These are phyloP conservation scores for Medicago arabica DNA, from an alignment of 306 rosid genomes.

Conservation along the genomic window DNA sequence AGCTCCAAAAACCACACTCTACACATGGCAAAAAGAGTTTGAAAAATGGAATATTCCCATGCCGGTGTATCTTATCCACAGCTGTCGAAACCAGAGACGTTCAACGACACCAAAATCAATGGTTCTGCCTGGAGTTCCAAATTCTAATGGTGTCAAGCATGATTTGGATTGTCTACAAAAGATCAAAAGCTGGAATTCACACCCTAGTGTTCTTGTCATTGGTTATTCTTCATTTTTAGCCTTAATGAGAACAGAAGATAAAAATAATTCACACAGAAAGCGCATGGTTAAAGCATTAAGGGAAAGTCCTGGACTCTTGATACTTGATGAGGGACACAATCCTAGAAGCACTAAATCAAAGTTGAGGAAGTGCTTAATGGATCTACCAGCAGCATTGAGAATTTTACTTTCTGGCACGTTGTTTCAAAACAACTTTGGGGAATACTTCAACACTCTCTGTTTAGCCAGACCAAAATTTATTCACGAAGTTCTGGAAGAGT, in stretches of 20 bases:
- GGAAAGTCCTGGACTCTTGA: constrained; percentile 77
- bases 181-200: constrained; percentile 82
- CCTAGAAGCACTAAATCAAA: constrained; percentile 94
- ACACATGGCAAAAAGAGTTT: constrained; percentile 89
- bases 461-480: constrained; percentile 85
- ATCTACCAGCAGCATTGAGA: constrained; percentile 75
- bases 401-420: constrained; percentile 89
- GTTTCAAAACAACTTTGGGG: constrained; percentile 94
- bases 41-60: constrained; percentile 83
- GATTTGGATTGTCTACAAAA: constrained; percentile 76
- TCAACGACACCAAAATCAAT: constrained; percentile 41
- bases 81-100: constrained; percentile 54
- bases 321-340: constrained; percentile 94
- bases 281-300: constrained; percentile 81
- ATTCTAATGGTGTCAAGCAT: constrained; percentile 66
- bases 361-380: constrained; percentile 84
- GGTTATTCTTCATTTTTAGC: constrained; percentile 81
- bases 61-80: constrained; percentile 82
- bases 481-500: constrained; percentile 65
- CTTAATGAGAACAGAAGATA: constrained; percentile 69
- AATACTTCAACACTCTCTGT: constrained; percentile 84
- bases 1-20: constrained; percentile 89
- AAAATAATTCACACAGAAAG: constrained; percentile 64
- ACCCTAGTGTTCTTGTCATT: constrained; percentile 90
- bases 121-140: constrained; percentile 59